These are phyloP conservation scores for Acorus calamus DNA, from an alignment of 106 monocot genomes.

Conservation along the genomic window DNA sequence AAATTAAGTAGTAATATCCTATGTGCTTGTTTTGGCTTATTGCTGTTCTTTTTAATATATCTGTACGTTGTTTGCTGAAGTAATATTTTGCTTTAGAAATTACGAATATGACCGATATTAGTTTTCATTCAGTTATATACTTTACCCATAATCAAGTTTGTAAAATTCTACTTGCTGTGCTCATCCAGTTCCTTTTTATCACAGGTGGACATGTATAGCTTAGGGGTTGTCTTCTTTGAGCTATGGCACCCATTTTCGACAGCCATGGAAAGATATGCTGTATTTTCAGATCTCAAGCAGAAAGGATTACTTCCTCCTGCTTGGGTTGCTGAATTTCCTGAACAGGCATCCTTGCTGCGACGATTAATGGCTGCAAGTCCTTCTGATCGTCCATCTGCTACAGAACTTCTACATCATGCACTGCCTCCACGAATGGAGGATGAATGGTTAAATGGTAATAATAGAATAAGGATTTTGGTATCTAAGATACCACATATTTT, in stretches of 20 bases:
- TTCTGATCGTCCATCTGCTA: conserved; percentile 81
- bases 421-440: conserved; percentile 96
- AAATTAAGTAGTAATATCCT: too few species aligned
- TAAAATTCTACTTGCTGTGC: too few species aligned
- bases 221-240: conserved; percentile 98
- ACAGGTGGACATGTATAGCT: conserved; percentile 98
- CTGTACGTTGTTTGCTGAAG: too few species aligned
- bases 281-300: conserved; percentile 88
- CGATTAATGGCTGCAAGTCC: conserved; percentile 70
- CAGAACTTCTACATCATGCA: conserved; percentile 55
- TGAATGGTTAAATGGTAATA: conserved; percentile 86
- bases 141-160: too few species aligned
- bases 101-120: too few species aligned
- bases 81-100: too few species aligned
- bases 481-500: too few species aligned
- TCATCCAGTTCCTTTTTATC: neutral
- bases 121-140: too few species aligned
- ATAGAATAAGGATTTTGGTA: neutral
- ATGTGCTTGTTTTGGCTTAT: too few species aligned
- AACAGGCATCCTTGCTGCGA: conserved; percentile 45
- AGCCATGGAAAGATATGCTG: conserved; percentile 78
- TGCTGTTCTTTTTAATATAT: too few species aligned
- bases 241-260: conserved; percentile 94
- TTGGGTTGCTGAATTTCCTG: conserved; percentile 65
- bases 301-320: conserved; percentile 52